Evolutionary conservation across 2,329 filamentous ascomycete species (phyloP), one percentile per base, ranked within the genome.

Genomic region (Xylariales sp.): DNA sequence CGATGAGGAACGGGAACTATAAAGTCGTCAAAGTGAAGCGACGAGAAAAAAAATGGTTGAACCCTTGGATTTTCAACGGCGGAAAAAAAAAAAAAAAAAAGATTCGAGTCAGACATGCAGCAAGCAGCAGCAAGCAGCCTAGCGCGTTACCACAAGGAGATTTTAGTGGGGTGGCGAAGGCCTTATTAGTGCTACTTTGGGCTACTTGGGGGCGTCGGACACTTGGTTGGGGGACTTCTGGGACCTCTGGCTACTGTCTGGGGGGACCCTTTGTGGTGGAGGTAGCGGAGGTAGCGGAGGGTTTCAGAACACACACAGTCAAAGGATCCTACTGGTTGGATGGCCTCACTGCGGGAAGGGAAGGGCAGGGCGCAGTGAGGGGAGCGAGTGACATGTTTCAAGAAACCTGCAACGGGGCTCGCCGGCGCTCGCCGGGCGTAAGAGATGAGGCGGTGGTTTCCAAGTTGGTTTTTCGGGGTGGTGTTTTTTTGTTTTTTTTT

Each of bases 61-160:
- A 69, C 66, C 66, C 69, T 70, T 41, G 68, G 34, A 66, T 39
- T 39, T 50, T 50, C 32, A 3, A 36, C 18, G 9, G 39, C 18
- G 18, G n/a, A 16, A 49, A 60, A 60, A 60, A 64, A 65, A 16
- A 49, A 60, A 60, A 60, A 64, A 65, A 70, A 63, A 68, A 55
- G 54, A 54, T 63, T 68, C 53, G 58, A 70, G 68, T 68, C 65
- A 68, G 53, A 59, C 60, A 14, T 61, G 16, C 62, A 56, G 43
- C 55, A 50, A 14, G 23, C 23, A 23, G 23, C 23, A 23, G 23
- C 23, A 23, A 23, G 14, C 9, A 16, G 1, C 16, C 55, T 55
- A 55, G 63, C 60, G 67, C 59, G 41, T 50, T 63, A 14, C 32
- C 23, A n/a, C 41, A 32, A 30, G 34, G 2, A 41, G 32, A 34